A percentile compares a stretch with the other conserved stretches of the same genome.
Conservation (phyloP, 306 rosid genomes). For the Lathyrus sativus region DNA sequence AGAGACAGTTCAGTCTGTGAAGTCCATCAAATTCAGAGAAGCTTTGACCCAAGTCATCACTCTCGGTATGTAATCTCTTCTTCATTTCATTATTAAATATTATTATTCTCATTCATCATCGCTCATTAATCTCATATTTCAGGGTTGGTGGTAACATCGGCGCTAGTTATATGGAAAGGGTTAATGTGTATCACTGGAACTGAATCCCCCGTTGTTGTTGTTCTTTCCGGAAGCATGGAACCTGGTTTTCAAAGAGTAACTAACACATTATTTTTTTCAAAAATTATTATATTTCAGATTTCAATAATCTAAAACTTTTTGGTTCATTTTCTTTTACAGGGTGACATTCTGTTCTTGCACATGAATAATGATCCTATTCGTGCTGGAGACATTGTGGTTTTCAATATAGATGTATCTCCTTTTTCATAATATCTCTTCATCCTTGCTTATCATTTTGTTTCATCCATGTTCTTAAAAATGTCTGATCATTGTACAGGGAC, state of each 20-base stretch:
- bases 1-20: constrained; percentile 54
- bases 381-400: constrained; percentile 79
- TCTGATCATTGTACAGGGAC: constrained; percentile 55
- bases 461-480: too few relatives aligned
- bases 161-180: constrained; percentile 83
- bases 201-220: constrained; percentile 92
- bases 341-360: constrained; percentile 70
- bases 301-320: background rate
- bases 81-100: background rate
- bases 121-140: background rate
- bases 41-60: constrained; percentile 50
- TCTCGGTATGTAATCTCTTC: constrained; percentile 48
- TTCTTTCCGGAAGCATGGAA: constrained; percentile 96
- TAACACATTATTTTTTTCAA: too few relatives aligned
- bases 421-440: background rate
- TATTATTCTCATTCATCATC: background rate
- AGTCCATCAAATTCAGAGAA: constrained; percentile 60
- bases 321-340: constrained; percentile 44
- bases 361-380: constrained; percentile 69
- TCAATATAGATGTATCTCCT: constrained; percentile 60
- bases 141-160: constrained; percentile 88
- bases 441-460: too few relatives aligned
- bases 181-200: constrained; percentile 78
- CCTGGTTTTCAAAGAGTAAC: constrained; percentile 80
- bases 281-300: too few relatives aligned